These are phyloP conservation scores for Bipolaris bicolor DNA, from an alignment of 2,329 filamentous ascomycete genomes.

Conservation along the genomic window DNA sequence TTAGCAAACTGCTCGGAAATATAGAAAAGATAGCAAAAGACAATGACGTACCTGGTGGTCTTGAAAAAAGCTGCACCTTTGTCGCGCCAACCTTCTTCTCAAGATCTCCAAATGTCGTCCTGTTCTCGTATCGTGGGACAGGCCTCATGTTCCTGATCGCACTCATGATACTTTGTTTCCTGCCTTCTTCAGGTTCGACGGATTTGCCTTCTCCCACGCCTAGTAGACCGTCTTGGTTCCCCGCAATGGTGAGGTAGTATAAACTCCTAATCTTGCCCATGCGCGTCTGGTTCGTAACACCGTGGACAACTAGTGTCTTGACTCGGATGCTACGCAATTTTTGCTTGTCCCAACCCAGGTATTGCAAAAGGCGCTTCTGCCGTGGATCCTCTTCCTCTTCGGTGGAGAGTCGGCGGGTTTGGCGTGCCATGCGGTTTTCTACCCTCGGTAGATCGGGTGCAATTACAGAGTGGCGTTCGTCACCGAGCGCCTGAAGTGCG, in stretches of 20 bases:
- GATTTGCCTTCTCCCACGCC: slow-evolving; percentile 92
- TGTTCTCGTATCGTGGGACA: slow-evolving; percentile 86
- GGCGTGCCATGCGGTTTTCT: slow-evolving; percentile 46
- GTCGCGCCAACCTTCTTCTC: slow-evolving; percentile 85
- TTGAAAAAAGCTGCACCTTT: slow-evolving; percentile 77
- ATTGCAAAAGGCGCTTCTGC: slow-evolving; percentile 60
- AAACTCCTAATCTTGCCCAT: slow-evolving; percentile 86
- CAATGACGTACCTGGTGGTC: slow-evolving; percentile 77
- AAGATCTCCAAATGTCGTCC: slow-evolving; percentile 88
- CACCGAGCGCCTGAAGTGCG: slow-evolving; percentile 56
- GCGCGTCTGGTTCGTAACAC: slow-evolving; percentile 90
- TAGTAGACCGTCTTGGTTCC: slow-evolving; percentile 83
- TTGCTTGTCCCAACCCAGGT: slow-evolving; percentile 60
- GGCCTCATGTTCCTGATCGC: slow-evolving; percentile 93
- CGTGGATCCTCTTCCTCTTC: slow-evolving; percentile 54
- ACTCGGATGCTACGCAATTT: slow-evolving; percentile 62
- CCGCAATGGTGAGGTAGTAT: slow-evolving; percentile 81
- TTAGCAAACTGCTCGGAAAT: not conserved
- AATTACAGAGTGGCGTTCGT: slow-evolving; percentile 53
- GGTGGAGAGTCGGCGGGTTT: slow-evolving; percentile 38
- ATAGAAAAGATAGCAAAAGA: too few relatives aligned
- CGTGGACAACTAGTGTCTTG: slow-evolving; percentile 76
- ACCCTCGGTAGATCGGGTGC: slow-evolving; percentile 59
- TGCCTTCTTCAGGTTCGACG: slow-evolving; percentile 71
- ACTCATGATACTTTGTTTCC: slow-evolving; percentile 74